These are phyloP conservation scores for Trametes pubescens DNA, from an alignment of 1,284 basidiomycete genomes.

Conservation along the genomic window DNA sequence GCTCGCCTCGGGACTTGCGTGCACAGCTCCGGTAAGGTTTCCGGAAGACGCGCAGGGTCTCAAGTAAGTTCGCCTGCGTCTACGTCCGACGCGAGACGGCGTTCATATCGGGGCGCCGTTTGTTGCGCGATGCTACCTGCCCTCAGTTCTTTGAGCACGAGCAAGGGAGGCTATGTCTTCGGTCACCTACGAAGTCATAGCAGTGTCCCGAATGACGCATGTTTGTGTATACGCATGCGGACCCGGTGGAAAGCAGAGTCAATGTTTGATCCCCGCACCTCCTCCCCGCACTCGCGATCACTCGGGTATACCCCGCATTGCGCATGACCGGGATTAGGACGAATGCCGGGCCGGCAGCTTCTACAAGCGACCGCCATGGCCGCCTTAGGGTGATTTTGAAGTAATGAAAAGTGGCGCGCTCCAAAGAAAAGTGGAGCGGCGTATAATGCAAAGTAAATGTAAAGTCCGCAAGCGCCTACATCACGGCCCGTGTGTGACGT, in stretches of 20 bases:
- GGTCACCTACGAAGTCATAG: background rate
- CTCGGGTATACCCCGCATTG: slow-evolving; percentile 4
- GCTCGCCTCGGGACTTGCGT: background rate
- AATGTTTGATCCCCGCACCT: background rate
- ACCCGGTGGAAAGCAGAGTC: background rate
- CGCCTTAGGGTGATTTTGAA: too few species aligned
- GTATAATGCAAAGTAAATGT: too few species aligned
- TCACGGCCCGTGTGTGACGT: too few species aligned
- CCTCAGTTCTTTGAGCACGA: background rate
- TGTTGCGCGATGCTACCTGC: background rate
- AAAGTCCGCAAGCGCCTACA: too few species aligned
- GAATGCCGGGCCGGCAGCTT: slow-evolving; percentile 11
- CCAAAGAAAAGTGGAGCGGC: too few species aligned
- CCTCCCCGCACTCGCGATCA: slow-evolving; percentile 4
- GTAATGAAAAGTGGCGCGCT: too few species aligned
- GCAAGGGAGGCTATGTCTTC: background rate
- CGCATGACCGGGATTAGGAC: slow-evolving; percentile 6
- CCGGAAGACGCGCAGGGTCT: background rate
- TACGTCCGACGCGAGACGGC: background rate
- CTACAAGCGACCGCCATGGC: slow-evolving; percentile 16
- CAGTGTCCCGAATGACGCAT: background rate
- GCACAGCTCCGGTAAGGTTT: background rate
- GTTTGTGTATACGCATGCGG: background rate
- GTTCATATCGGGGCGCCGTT: slow-evolving; percentile 4
- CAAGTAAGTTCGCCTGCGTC: slow-evolving; percentile 1